Percentiles rank a stretch among this genome's conserved stretches.
These are phyloP conservation scores for Ceratocystis lukuohia DNA, from an alignment of 2,329 filamentous ascomycete species.

Conservation along the genomic window DNA sequence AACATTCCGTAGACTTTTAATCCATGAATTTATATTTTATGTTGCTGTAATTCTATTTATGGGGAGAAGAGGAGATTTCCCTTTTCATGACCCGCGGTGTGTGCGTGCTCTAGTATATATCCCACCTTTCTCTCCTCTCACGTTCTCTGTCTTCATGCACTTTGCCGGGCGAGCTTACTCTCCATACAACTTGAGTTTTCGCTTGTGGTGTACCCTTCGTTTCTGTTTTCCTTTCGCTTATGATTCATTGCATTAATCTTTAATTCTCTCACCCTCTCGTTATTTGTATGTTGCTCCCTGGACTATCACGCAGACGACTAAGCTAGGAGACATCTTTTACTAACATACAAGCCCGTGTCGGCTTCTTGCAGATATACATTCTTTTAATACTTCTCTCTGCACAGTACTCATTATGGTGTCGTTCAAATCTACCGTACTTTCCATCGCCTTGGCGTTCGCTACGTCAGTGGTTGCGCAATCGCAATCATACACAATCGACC, in stretches of 20 bases:
- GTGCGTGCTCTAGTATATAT: not conserved
- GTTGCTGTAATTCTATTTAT: too few species aligned
- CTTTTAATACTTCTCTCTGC: not conserved
- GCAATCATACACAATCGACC: conserved; percentile 46
- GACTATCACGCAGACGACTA: not conserved
- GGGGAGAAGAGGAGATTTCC: not conserved
- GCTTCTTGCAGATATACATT: not conserved
- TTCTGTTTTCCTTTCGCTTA: not conserved
- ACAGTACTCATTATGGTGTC: not conserved
- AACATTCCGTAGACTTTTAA: too few species aligned
- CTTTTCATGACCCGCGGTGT: not conserved
- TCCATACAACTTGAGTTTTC: too few species aligned
- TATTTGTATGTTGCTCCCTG: not conserved
- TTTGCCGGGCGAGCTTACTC: not conserved
- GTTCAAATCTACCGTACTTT: conserved; percentile 12
- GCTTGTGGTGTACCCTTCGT: not conserved
- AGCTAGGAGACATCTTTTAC: not conserved
- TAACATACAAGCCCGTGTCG: not conserved
- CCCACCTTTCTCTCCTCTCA: not conserved
- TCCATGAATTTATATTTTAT: too few species aligned
- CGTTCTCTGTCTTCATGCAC: not conserved
- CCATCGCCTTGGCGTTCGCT: conserved; percentile 40
- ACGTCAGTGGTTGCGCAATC: conserved; percentile 41
- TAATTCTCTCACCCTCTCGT: not conserved
- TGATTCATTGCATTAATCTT: conserved; percentile 1